A percentile compares a stretch with the other conserved stretches of the same genome.
Conservation (phyloP, 2,329 filamentous ascomycete genomes). For the Colletotrichum sidae region DNA sequence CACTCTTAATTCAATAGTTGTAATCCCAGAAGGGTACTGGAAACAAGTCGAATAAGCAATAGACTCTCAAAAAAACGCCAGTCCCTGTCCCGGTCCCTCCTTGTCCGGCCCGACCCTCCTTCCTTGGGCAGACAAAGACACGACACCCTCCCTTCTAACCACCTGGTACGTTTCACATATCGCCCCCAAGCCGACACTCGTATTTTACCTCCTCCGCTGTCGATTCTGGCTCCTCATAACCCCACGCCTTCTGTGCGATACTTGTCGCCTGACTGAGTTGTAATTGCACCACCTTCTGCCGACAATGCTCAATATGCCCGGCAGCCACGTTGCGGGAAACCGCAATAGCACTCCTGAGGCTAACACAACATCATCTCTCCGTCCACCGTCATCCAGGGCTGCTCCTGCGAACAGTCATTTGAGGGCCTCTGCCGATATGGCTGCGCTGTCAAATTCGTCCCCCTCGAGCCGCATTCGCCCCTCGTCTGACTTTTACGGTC, state of each 20-base stretch:
- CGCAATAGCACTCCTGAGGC: slow-evolving; percentile 98
- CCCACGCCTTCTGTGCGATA: no score
- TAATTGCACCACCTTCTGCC: slow-evolving; percentile 32
- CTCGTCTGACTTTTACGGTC: slow-evolving; percentile 94
- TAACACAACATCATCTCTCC: slow-evolving; percentile 82
- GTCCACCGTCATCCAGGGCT: slow-evolving; percentile 82
- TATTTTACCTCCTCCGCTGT: slow-evolving; percentile 4
- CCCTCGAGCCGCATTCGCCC: slow-evolving; percentile 86
- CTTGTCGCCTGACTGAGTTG: no score
- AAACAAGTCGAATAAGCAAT: no score
- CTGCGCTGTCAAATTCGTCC: slow-evolving; percentile 77
- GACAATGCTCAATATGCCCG: slow-evolving; percentile 72
- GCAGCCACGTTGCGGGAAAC: slow-evolving; percentile 79
- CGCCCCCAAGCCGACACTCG: slow-evolving; percentile 12
- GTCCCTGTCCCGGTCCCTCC: slow-evolving; percentile 23
- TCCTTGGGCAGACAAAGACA: slow-evolving; percentile 34
- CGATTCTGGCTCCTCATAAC: slow-evolving; percentile 12
- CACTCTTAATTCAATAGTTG: no score
- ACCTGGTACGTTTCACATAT: slow-evolving; percentile 35
- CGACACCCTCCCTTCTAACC: slow-evolving; percentile 34
- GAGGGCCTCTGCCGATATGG: slow-evolving; percentile 96
- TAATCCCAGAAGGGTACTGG: no score
- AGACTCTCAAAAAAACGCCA: no score
- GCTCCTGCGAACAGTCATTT: slow-evolving; percentile 86
- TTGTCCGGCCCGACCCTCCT: slow-evolving; percentile 33